Evolutionary conservation across 2,329 filamentous ascomycete genomes (phyloP).

Genomic region (Cercospora citrullina): DNA sequence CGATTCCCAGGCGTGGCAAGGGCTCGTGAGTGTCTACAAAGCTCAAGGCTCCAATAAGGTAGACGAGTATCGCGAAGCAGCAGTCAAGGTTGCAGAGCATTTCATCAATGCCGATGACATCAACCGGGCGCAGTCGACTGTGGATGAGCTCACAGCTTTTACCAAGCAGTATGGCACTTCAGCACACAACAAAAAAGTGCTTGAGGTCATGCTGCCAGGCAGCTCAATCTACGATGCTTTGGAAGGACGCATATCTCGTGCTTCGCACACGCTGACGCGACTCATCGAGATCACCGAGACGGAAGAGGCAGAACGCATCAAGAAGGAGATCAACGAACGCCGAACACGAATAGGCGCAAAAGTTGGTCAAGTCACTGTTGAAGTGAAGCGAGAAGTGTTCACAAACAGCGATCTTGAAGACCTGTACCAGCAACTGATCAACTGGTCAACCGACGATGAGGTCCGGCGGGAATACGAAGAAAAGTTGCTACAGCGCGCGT

Average conservation of each 20-base stretch:
- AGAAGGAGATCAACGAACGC: conserved; percentile 84
- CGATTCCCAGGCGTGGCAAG: conserved; percentile 88
- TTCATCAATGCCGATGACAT: conserved; percentile 65
- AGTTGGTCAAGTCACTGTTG: conserved; percentile 76
- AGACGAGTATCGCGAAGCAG: conserved; percentile 71
- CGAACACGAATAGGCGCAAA: conserved; percentile 83
- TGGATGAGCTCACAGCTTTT: conserved; percentile 78
- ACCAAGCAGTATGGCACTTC: conserved; percentile 71
- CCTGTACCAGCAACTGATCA: conserved; percentile 78
- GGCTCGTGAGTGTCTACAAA: conserved; percentile 82
- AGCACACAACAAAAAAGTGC: conserved; percentile 71
- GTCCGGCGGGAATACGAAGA: conserved; percentile 83
- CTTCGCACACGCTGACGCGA: conserved; percentile 75
- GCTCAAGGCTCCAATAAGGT: conserved; percentile 68
- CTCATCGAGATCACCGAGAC: conserved; percentile 81
- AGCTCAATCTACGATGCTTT: conserved; percentile 79
- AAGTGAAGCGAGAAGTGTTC: conserved; percentile 86
- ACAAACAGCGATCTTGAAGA: conserved; percentile 73
- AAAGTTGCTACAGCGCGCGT: conserved; percentile 77
- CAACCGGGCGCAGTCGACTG: conserved; percentile 59
- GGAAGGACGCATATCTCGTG: conserved; percentile 79
- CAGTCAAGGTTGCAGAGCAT: conserved; percentile 71
- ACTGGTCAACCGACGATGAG: conserved; percentile 88
- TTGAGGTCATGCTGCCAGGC: conserved; percentile 74
- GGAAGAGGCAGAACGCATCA: conserved; percentile 86